Conservation (phyloP, 805 yeast species). For the Pichia gijzeniarum region DNA sequence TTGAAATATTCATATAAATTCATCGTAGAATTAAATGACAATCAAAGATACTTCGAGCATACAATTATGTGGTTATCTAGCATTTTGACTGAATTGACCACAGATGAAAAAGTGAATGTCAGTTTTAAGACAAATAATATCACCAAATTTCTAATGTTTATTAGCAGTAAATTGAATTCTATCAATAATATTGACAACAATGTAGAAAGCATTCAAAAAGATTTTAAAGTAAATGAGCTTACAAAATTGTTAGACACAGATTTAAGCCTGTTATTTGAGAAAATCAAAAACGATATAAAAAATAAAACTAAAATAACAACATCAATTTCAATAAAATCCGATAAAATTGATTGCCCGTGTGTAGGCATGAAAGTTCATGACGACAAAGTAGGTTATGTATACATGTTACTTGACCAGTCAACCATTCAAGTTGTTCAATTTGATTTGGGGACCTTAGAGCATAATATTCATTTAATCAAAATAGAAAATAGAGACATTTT, state of each 20-base stretch:
- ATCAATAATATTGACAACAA: neutral
- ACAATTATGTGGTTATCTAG: conserved; percentile 39
- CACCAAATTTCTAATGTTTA: conserved; percentile 26
- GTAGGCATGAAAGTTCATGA: neutral
- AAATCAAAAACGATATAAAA: conserved; percentile 20
- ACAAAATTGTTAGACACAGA: conserved; percentile 13
- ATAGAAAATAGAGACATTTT: too few species aligned
- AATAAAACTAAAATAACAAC: neutral
- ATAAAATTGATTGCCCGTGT: neutral
- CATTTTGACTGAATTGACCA: conserved; percentile 33
- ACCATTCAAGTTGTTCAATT: neutral
- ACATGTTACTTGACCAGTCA: neutral
- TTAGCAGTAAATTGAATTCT: conserved; percentile 10
- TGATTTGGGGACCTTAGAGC: neutral
- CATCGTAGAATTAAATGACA: conserved; percentile 40
- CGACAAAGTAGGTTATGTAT: neutral
- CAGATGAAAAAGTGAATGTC: conserved; percentile 30
- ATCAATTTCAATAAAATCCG: neutral
- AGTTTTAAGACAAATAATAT: conserved; percentile 24
- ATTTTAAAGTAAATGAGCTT: conserved; percentile 4
- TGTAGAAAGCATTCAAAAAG: neutral
- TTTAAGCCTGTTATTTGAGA: conserved; percentile 15
- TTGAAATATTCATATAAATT: conserved; percentile 32
- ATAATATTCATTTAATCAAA: too few species aligned
- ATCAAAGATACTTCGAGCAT: conserved; percentile 39